Evolutionary conservation across 345 rosid species (phyloP), one percentile per base, ranked within the genome.

Genomic region (Rhodamnia argentea): DNA sequence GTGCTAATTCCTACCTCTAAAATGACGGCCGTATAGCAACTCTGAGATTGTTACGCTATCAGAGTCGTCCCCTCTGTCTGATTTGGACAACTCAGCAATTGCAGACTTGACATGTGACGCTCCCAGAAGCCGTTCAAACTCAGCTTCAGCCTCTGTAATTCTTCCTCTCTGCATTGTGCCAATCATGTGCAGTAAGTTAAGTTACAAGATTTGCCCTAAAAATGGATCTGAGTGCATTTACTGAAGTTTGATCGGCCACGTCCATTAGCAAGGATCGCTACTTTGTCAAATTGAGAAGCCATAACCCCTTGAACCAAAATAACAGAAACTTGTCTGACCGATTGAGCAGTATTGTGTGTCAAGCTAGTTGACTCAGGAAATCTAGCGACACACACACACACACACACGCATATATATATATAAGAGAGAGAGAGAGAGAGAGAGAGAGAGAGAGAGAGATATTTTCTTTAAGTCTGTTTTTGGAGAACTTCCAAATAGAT

Each of bases 51-150:
- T 94, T 82, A 97, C 95, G 70, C 90, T 84, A 85, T 95, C 96
- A 59, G 88, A 74, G 15, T 92, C 95, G 50, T 97, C 99, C 29
- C 92, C 95, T 87, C 90, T 92, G 88, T 97, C 99, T 86, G 89
- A 86, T 86, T 93, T 94, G 91, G 96, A 93, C 89, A 97, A 86
- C 84, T 97, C 98, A 83, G 91, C 90, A 93, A 97, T 91, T 82
- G 97, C 97, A 88, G 89, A 88, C 91, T 94, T 93, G 85, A 94
- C 98, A 88, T 97, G 96, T 85, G 93, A 88, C 78, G 88, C 95
- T 87, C 98, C 99, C 14, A 97, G 92, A 81, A 96, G 96, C 92
- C 90, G 94, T 94, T 95, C 95, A 81, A 93, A 94, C 90, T 93
- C 98, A 86, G 92, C 88, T 92, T 97, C 99, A 40, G 98, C 98